phyloP scores from a whole-genome alignment of 164 flowering plant genomes.

The Tetrastigma voinierianum region DNA sequence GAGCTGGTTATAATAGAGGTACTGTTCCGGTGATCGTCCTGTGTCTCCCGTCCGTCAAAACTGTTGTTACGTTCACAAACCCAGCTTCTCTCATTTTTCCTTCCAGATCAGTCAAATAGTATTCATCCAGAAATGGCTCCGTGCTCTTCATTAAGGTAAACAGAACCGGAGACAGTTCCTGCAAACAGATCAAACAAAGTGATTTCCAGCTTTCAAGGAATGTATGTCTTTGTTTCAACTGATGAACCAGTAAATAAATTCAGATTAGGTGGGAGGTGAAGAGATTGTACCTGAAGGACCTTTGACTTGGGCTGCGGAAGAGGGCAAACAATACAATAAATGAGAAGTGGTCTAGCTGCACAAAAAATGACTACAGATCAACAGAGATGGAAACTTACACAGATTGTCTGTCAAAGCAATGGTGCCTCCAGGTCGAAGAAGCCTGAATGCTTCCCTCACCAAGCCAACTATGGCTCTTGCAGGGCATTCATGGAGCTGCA shows the following conservation, averaged over 20 bases:
- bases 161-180: conserved; percentile 66
- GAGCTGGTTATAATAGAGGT: no score
- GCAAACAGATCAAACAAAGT: background rate
- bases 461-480: conserved; percentile 45
- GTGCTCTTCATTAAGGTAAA: conserved; percentile 80
- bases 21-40: conserved; percentile 60
- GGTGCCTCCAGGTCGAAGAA: conserved; percentile 77
- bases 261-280: background rate
- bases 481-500: conserved; percentile 75
- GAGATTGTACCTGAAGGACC: conserved; percentile 54
- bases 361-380: background rate
- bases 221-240: background rate
- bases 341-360: background rate
- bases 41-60: conserved; percentile 67
- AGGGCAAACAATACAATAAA: background rate
- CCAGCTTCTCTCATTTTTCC: conserved; percentile 46
- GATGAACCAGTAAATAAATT: background rate
- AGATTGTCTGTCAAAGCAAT: conserved; percentile 55
- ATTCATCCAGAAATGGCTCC: conserved; percentile 73
- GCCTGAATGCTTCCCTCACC: conserved; percentile 55
- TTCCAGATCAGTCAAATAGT: conserved; percentile 64
- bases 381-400: conserved; percentile 29
- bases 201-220: background rate
- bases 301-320: conserved; percentile 72
- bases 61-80: conserved; percentile 38